Percentiles rank a stretch among this genome's conserved stretches.
Conservation (phyloP, 306 rosid genomes). For the Alnus glutinosa region DNA sequence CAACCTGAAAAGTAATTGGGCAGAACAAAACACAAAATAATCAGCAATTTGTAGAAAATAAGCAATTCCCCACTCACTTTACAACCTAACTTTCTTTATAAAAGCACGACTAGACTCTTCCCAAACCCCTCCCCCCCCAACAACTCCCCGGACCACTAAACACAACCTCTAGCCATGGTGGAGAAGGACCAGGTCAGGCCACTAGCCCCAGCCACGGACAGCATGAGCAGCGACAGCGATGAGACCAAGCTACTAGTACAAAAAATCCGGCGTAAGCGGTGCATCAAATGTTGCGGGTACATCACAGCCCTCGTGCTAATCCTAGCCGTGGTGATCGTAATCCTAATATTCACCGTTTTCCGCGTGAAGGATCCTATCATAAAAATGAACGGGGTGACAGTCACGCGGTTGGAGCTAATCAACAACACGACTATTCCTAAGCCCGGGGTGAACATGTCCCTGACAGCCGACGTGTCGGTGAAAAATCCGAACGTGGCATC, state of each 20-base stretch:
- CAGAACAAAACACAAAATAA: background rate
- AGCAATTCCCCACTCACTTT: background rate
- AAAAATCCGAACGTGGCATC: constrained; percentile 61
- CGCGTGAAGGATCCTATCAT: constrained; percentile 52
- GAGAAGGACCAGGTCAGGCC: constrained; percentile 57
- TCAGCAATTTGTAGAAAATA: background rate
- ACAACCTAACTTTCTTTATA: background rate
- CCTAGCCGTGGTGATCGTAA: constrained; percentile 25
- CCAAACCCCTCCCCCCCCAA: background rate
- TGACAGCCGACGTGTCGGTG: constrained; percentile 51
- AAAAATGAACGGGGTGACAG: constrained; percentile 40
- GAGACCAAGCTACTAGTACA: constrained; percentile 3
- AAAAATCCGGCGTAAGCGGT: constrained; percentile 15
- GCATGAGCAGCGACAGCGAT: constrained; percentile 22
- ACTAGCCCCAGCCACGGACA: constrained; percentile 31
- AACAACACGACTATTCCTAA: constrained; percentile 32
- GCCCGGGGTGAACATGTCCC: constrained; percentile 49
- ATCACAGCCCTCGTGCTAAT: constrained; percentile 20
- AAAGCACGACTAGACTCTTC: background rate
- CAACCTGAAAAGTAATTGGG: constrained; percentile 19
- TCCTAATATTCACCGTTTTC: constrained; percentile 51
- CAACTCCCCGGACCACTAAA: background rate
- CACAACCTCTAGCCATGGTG: constrained; percentile 24
- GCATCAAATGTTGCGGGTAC: constrained; percentile 44
- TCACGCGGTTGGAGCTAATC: constrained; percentile 38